A percentile compares a stretch with the other conserved stretches of the same genome.
phyloP scores from a whole-genome alignment of 352 stramenopile species.

The Blastocystis sp. region DNA sequence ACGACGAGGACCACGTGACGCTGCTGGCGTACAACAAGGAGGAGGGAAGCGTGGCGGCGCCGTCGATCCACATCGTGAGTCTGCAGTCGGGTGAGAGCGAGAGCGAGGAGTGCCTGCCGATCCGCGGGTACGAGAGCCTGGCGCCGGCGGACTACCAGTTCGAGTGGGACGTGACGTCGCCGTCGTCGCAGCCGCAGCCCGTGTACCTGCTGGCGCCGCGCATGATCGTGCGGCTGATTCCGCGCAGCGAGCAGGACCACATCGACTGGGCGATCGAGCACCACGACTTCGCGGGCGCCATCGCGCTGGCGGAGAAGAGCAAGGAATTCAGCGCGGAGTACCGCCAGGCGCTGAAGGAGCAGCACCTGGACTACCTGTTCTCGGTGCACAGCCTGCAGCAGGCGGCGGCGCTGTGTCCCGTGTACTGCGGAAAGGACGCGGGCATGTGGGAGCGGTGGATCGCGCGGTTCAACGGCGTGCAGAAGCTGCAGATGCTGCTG shows the following conservation, averaged over 20 bases:
- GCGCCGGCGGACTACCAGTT: conserved; percentile 14
- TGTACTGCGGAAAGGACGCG: conserved; percentile 41
- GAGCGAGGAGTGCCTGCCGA: conserved; percentile 51
- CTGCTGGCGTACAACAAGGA: conserved; percentile 11
- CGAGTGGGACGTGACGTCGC: conserved; percentile 11
- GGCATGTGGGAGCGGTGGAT: conserved; percentile 58
- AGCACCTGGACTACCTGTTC: conserved; percentile 58
- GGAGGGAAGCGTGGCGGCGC: background rate
- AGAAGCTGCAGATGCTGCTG: conserved; percentile 52
- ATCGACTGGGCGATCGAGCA: conserved; percentile 54
- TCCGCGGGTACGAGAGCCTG: conserved; percentile 8
- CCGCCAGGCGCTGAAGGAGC: background rate
- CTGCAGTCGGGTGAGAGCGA: background rate
- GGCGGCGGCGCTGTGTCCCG: conserved; percentile 23
- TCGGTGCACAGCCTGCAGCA: background rate
- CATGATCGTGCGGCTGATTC: background rate
- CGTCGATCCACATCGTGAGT: conserved; percentile 19
- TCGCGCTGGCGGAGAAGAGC: background rate
- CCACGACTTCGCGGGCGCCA: conserved; percentile 28
- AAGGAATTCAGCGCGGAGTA: conserved; percentile 14
- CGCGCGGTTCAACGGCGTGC: conserved; percentile 48
- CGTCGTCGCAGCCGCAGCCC: background rate
- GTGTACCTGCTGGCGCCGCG: conserved; percentile 34
- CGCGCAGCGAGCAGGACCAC: conserved; percentile 40
- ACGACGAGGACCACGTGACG: conserved; percentile 9